These are phyloP conservation scores for Ophiocordyceps robertsii DNA, from an alignment of 2,329 filamentous ascomycete genomes.

Conservation along the genomic window DNA sequence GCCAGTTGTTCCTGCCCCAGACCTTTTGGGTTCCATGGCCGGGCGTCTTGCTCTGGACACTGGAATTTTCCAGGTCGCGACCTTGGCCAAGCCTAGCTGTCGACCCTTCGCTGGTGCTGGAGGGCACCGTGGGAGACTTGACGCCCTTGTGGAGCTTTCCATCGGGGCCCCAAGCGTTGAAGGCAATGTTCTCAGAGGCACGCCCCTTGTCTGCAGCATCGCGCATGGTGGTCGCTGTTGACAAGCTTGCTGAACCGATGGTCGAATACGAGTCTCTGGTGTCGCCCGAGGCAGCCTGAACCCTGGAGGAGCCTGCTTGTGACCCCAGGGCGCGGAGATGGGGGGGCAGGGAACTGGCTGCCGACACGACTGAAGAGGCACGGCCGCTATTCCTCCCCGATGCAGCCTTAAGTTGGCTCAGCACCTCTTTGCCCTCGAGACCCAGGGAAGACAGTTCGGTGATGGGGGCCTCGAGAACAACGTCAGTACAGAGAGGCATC, in stretches of 20 bases:
- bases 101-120: conserved; percentile 5
- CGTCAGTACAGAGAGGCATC: conserved; percentile 1
- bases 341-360: background rate
- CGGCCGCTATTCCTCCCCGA: background rate
- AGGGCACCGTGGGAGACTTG: conserved; percentile 12
- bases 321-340: background rate
- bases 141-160: conserved; percentile 9
- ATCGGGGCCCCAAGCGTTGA: conserved; percentile 17
- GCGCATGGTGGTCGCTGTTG: conserved; percentile 15
- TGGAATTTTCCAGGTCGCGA: background rate
- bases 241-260: conserved; percentile 7
- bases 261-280: background rate
- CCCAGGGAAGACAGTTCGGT: conserved; percentile 10
- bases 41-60: background rate
- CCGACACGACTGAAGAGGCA: background rate
- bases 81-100: background rate
- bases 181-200: conserved; percentile 8
- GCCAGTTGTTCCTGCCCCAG: conserved; percentile 10
- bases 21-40: background rate
- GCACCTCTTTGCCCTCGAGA: conserved; percentile 4
- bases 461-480: conserved; percentile 12
- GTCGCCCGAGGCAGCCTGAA: background rate
- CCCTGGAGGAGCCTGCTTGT: background rate
- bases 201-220: background rate
- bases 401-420: background rate